Percentiles rank a stretch among this genome's conserved stretches.
phyloP scores from a whole-genome alignment of 208 protist genomes.

The Porcisia hertigi region DNA sequence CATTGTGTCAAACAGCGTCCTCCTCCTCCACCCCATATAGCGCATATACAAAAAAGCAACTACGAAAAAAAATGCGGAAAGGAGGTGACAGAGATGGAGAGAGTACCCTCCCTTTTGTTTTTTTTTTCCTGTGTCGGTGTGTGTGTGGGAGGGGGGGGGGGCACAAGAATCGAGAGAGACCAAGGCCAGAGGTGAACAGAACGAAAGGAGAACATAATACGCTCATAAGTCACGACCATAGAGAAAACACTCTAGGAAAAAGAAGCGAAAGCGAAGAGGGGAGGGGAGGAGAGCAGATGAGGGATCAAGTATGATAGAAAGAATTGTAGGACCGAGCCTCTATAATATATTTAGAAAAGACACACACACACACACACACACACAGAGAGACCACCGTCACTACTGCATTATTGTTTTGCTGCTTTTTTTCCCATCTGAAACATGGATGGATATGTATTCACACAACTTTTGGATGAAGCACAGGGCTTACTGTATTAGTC shows the following conservation, averaged over 20 bases:
- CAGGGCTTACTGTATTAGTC: no score
- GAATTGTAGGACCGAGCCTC: not conserved
- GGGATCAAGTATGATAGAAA: not conserved
- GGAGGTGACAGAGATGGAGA: not conserved
- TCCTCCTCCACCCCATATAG: no score
- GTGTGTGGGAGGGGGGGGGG: not conserved
- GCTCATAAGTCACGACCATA: not conserved
- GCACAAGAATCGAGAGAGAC: not conserved
- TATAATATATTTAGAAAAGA: not conserved
- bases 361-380: constrained; percentile 5
- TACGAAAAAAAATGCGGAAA: not conserved
- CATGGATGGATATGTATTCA: no score
- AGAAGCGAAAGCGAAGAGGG: not conserved
- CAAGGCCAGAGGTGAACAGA: not conserved
- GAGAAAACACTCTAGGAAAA: not conserved
- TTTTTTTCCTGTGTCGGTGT: no score
- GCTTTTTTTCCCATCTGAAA: no score
- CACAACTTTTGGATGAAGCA: no score
- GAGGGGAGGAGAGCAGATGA: not conserved
- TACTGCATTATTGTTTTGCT: not conserved
- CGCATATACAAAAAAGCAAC: not conserved
- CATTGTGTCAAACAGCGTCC: no score
- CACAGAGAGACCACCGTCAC: not conserved
- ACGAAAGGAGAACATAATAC: not conserved
- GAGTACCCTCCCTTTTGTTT: not conserved